Evolutionary conservation across 106 monocot species (phyloP), one percentile per base, ranked within the genome.

Genomic region (Dactylorhiza incarnata): DNA sequence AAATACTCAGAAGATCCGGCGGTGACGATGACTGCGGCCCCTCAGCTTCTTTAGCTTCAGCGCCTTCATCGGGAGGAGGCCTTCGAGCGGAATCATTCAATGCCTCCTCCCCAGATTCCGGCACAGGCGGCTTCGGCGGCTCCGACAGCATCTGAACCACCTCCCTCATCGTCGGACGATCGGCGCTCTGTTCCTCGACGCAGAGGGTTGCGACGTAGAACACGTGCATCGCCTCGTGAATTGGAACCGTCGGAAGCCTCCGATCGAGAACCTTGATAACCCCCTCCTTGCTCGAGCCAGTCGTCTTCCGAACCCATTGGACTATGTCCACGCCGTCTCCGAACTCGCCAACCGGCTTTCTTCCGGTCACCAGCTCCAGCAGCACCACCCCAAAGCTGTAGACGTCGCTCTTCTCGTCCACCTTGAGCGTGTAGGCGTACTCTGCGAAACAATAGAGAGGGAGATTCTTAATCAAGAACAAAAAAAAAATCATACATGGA

Each of bases 391-490:
- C 94, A 44, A 89, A 94, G 80, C 94, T 94, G 82, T 94, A 94
- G 8, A 94, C 94, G 15, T 94, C 94, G 77, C 91, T 94, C 85
- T 94, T 94, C 80, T 94, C 94, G 73, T 94, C 94, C 73, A 94
- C 94, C 78, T 88, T 91, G 45, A 94, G 85, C 0, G 94, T 94
- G 78, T 94, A 94, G 0, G 94, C 94, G 77, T 94, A 94, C 73
- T 94, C 94, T 94, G 81, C 7, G 58, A 19, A 58, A 19, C 19
- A 58, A 58, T 20, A 19, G 19, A 58, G 20, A 58, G 9, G 58
- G 3, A 15, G 16, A 53, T 53, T 13, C 52, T 14, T 53, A 15
- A 53, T n/a, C 6, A 58, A 4, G 4, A 22, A 14, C 22, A 73
- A 4, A 23, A 6, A 68, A 14, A 45, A 71, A 71, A 44, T 13